These are phyloP conservation scores for Apiotrichum veenhuisii DNA, from an alignment of 1,284 basidiomycete genomes.

Conservation along the genomic window DNA sequence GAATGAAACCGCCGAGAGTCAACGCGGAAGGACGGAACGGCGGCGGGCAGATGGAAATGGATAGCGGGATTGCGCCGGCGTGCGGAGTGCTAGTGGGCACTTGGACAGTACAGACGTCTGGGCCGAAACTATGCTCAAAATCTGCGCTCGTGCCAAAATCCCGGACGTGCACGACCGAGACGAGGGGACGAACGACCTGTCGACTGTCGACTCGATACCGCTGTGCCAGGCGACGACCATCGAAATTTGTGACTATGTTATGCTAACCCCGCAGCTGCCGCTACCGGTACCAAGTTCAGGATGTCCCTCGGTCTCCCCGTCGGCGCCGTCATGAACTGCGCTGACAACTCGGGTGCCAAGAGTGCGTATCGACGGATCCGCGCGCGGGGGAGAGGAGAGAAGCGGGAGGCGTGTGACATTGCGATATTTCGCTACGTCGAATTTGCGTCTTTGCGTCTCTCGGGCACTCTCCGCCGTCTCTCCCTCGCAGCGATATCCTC, in stretches of 20 bases:
- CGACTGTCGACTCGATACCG: background rate
- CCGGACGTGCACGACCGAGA: too few species aligned
- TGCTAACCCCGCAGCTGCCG: conserved; percentile 42
- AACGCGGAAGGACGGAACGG: too few species aligned
- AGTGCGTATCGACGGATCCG: conserved; percentile 49
- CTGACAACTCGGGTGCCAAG: conserved; percentile 99
- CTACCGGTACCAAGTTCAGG: conserved; percentile 91
- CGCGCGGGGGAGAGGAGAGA: background rate
- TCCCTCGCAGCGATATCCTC: background rate
- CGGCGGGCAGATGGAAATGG: too few species aligned
- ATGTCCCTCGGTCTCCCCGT: conserved; percentile 93
- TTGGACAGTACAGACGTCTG: too few species aligned
- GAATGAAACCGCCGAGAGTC: background rate
- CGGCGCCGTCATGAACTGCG: conserved; percentile 98
- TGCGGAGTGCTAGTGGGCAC: too few species aligned
- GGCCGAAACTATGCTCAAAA: too few species aligned
- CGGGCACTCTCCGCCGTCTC: too few species aligned
- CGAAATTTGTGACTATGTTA: too few species aligned
- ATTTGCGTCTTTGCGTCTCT: too few species aligned
- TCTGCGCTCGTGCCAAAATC: too few species aligned
- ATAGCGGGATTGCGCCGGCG: too few species aligned
- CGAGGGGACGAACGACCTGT: background rate
- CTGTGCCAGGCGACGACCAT: background rate
- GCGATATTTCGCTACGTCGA: too few species aligned
- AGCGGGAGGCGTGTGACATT: background rate